Base-by-base conservation (phyloP, 768 basidiomycete species). In the Tephrocybe rancida region DNA sequence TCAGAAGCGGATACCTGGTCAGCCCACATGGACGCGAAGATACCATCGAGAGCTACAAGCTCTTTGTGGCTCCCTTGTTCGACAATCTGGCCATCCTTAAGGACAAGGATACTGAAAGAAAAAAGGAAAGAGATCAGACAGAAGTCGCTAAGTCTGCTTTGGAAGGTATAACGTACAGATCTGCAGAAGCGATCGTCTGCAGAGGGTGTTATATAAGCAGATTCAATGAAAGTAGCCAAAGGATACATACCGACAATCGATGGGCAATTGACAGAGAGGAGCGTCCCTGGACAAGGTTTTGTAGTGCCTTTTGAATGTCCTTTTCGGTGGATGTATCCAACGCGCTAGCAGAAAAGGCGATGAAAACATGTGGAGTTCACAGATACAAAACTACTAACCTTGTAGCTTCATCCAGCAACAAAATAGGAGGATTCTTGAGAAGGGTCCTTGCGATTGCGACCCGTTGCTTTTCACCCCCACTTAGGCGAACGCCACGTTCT, bases 261-360 rank as follows among this genome's bases (percentile, higher is more conserved):
- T 93, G 90, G 29, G 90, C 89, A 65, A 91, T 91, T 9, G 88
- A 88, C 44, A 91, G 67, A 8, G 86, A 88, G 1, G 86, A 88
- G 38, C 88, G 80, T 24, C 87, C 88, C 58, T 82, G 74, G 49
- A 88, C 82, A 19, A 95, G 78, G 58, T 89, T 87, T 56, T 88
- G 85, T n/a, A 95, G 75, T 7, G 92, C 90, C 56, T 86, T 87
- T 67, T 95, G 90, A 52, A 96, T 93, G 61, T 92, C 90, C 52
- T 90, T 87, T 68, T 96, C 93, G 0, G 93, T 95, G 9, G 87
- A 85, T 1, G 93, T 95, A 69, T 97, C 94, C 55, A 97, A 71
- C 11, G 93, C 92, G 57, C 88, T 88, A 56, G 18, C 48, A 27
- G 41, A 44, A 32, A 19, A 22, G 32, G 49, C 39, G 53, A 16